Conservation (phyloP, 2,329 filamentous ascomycete species). For the Sclerotinia glacialis region DNA sequence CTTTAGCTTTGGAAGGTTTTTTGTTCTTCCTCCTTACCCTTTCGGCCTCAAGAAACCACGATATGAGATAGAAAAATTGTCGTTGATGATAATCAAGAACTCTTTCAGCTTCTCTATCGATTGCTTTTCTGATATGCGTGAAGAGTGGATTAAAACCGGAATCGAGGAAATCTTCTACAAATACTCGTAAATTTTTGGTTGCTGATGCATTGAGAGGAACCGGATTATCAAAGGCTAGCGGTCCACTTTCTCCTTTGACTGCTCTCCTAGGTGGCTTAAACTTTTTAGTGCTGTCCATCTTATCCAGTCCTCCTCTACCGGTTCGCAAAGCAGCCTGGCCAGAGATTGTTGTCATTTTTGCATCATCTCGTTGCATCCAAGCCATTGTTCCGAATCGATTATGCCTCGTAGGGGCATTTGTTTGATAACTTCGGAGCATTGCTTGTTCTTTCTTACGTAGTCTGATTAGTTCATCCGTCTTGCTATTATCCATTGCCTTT, state of each 20-base stretch:
- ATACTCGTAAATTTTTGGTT: conserved; percentile 72
- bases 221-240: conserved; percentile 73
- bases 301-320: conserved; percentile 69
- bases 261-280: conserved; percentile 76
- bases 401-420: conserved; percentile 79
- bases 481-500: conserved; percentile 64
- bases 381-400: conserved; percentile 97
- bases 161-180: conserved; percentile 92
- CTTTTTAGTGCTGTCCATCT: conserved; percentile 88
- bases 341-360: conserved; percentile 80
- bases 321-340: conserved; percentile 82
- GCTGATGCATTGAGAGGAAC: conserved; percentile 69
- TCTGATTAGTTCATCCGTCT: conserved; percentile 68
- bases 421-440: conserved; percentile 75
- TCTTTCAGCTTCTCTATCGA: conserved; percentile 85
- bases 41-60: conserved; percentile 91
- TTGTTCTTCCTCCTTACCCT: conserved; percentile 64
- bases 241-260: conserved; percentile 59
- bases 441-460: conserved; percentile 79
- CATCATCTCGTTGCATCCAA: conserved; percentile 86
- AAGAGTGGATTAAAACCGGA: conserved; percentile 94
- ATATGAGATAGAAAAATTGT: conserved; percentile 88
- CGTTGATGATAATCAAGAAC: conserved; percentile 72
- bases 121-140: conserved; percentile 77
- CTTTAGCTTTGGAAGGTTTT: conserved; percentile 48